Evolutionary conservation across 768 basidiomycete species (phyloP), one percentile per base, ranked within the genome.

Genomic region (Dendrothele bispora): DNA sequence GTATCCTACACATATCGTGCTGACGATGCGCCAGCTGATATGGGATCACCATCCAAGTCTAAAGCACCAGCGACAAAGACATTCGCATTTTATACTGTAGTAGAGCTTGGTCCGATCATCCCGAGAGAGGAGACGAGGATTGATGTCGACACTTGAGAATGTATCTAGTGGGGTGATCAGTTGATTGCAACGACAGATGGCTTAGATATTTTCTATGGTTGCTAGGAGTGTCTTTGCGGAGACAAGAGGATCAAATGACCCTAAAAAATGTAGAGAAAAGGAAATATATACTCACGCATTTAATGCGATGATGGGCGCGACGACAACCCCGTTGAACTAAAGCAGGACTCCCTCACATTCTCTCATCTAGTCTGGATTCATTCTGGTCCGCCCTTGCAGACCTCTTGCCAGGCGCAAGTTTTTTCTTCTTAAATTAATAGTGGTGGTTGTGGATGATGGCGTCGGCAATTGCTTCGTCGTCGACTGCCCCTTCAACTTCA

Each of bases 1-100:
- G 87, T 99, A 2, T 83, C 91, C 3, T 98, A 92, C 65, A 95
- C 93, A 0, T 99, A 98, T 63, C 82, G 88, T 27, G 87, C 91
- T 1, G 95, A 98, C 59, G 95, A 97, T 51, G 74, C 81, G 2
- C 79, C 82, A 12, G 78, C 82, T 1, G 78, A 78, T 21, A 71
- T 29, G 8, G 68, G 65, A 7, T 70, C 70, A 14, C 68, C 74
- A 34, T 67, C 73, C 15, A 72, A 73, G 58, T 49, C 61, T 1
- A 50, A 59, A 52, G 61, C 68, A 1, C 81, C 86, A 2, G 89
- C 90, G 61, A 81, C 84, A 56, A 93, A 92, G 69, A 91, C 87
- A 5, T 95, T 95, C 64, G 83, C 88, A 25, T 97, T 95, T 66
- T 94, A 90, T 61, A 88, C 86, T 1, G 83, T 86, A 4, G 83